These are phyloP conservation scores for Noccaea bulbosa DNA, from an alignment of 345 rosid genomes.

Conservation along the genomic window DNA sequence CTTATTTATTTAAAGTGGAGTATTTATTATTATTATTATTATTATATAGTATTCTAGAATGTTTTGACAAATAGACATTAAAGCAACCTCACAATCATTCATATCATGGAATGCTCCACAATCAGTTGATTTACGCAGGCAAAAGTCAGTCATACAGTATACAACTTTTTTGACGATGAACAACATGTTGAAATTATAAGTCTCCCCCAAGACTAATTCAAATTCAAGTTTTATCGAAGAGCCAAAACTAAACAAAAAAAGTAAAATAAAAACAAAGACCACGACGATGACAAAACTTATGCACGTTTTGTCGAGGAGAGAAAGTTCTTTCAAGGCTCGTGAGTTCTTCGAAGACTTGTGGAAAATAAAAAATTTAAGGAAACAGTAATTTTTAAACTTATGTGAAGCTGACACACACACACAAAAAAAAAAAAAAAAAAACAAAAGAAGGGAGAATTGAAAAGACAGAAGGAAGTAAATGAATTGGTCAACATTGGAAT, in stretches of 20 bases:
- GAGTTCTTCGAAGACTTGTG: neutral
- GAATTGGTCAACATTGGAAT: conserved; percentile 26
- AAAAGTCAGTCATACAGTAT: conserved; percentile 14
- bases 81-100: conserved; percentile 14
- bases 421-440: neutral
- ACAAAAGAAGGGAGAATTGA: neutral
- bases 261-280: conserved; percentile 17
- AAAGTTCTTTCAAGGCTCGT: conserved; percentile 18
- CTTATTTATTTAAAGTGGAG: neutral
- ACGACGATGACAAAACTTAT: conserved; percentile 24
- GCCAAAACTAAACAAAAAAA: neutral
- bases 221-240: conserved; percentile 2
- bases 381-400: too few relatives aligned
- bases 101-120: neutral
- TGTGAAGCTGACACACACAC: too few relatives aligned
- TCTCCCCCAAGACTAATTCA: conserved; percentile 22
- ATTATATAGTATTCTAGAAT: neutral
- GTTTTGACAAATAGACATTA: conserved; percentile 3
- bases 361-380: too few relatives aligned
- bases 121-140: neutral
- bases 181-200: conserved; percentile 15
- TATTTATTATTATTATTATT: too few relatives aligned
- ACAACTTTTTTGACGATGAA: conserved; percentile 24
- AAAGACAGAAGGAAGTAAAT: neutral
- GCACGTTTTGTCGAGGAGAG: conserved; percentile 25